A percentile compares a stretch with the other conserved stretches of the same genome.
Conservation (phyloP, 1,139 yeast species). For the Pichia sp. region DNA sequence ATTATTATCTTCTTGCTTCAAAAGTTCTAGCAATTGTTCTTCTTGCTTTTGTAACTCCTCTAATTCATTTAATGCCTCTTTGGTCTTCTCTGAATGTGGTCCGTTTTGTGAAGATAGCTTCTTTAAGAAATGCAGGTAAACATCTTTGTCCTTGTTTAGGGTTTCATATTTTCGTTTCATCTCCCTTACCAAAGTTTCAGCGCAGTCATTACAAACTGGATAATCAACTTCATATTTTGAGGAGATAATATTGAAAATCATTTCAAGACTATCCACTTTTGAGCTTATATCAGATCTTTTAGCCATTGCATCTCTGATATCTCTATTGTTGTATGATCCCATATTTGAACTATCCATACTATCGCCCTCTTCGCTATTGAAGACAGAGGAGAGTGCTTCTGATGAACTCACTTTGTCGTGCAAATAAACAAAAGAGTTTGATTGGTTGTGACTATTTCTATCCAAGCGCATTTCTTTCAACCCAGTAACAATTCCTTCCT, state of each 20-base stretch:
- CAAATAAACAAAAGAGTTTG: too few species aligned
- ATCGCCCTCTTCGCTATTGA: not conserved
- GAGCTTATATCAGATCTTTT: slow-evolving; percentile 29
- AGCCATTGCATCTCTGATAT: slow-evolving; percentile 13
- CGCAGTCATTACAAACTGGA: slow-evolving; percentile 87
- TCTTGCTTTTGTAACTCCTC: slow-evolving; percentile 34
- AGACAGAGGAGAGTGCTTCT: too few species aligned
- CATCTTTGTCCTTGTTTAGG: slow-evolving; percentile 70
- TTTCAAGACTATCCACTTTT: slow-evolving; percentile 39
- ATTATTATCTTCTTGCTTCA: slow-evolving; percentile 40
- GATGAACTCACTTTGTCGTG: too few species aligned
- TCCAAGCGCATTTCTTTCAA: too few species aligned
- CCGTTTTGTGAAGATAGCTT: slow-evolving; percentile 54
- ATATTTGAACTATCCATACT: not conserved
- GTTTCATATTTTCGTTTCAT: slow-evolving; percentile 68
- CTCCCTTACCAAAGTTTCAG: slow-evolving; percentile 57
- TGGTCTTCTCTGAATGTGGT: slow-evolving; percentile 37
- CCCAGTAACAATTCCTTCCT: too few species aligned
- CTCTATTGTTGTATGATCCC: too few species aligned
- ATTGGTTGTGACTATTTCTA: too few species aligned
- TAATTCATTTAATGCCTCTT: slow-evolving; percentile 36
- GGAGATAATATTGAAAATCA: slow-evolving; percentile 58
- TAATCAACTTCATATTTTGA: slow-evolving; percentile 75
- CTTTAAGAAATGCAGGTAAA: slow-evolving; percentile 64
- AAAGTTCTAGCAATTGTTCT: slow-evolving; percentile 29